Evolutionary conservation across 1,139 yeast species (phyloP).

Genomic region (Pichia sp.): DNA sequence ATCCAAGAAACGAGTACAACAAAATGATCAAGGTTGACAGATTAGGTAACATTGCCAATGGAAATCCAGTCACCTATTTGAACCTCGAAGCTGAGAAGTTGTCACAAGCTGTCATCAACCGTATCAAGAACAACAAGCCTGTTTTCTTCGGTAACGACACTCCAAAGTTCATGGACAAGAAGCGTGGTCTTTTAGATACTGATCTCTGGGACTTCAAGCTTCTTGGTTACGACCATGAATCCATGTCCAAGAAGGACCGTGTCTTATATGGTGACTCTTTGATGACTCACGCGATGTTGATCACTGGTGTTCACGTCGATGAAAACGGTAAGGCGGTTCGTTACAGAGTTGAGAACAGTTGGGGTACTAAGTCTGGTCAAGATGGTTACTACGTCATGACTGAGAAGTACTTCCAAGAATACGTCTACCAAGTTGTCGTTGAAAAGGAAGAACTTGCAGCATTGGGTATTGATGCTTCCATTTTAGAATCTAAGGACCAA

Average conservation of each 20-base stretch:
- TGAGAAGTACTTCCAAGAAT: constrained; percentile 75
- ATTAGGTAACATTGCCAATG: constrained; percentile 64
- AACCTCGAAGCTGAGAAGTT: constrained; percentile 55
- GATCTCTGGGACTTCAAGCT: constrained; percentile 59
- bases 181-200: constrained; percentile 62
- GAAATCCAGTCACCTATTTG: constrained; percentile 60
- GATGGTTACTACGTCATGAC: constrained; percentile 78
- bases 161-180: constrained; percentile 57
- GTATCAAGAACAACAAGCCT: constrained; percentile 65
- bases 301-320: constrained; percentile 59
- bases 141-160: constrained; percentile 85
- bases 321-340: constrained; percentile 53
- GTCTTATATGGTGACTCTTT: constrained; percentile 49
- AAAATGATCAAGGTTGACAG: constrained; percentile 62
- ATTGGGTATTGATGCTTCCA: constrained; percentile 19
- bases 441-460: constrained; percentile 38
- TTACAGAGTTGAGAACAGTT: constrained; percentile 81
- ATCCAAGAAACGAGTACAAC: constrained; percentile 67
- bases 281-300: constrained; percentile 87
- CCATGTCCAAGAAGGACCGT: constrained; percentile 52
- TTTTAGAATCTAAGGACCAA: constrained; percentile 45
- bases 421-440: constrained; percentile 74
- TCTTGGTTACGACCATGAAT: constrained; percentile 49
- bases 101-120: constrained; percentile 53
- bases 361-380: constrained; percentile 72